Conservation (phyloP, 2,329 filamentous ascomycete species). For the Hymenoscyphus albidus region DNA sequence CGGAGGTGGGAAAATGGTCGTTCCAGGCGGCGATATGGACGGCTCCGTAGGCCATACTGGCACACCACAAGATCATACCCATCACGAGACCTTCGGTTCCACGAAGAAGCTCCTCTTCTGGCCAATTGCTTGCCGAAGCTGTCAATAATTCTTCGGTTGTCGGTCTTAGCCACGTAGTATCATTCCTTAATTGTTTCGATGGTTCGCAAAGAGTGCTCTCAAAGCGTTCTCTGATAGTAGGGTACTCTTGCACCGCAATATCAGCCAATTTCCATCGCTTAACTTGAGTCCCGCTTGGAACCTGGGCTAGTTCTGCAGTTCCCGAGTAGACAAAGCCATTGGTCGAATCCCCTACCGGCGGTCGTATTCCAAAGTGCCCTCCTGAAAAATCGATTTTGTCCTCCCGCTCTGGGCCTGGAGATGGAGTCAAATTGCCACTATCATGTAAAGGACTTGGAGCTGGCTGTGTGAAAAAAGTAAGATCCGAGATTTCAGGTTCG, state of each 20-base stretch:
- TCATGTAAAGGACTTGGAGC: not conserved
- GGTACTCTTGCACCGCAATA: not conserved
- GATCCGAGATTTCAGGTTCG: not conserved
- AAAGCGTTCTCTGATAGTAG: not conserved
- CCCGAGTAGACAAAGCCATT: not conserved
- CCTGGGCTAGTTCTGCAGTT: not conserved
- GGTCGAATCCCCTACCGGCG: not conserved
- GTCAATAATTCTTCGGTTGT: constrained; percentile 10
- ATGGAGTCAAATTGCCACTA: not conserved
- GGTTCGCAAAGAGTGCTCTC: not conserved
- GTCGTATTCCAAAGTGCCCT: not conserved
- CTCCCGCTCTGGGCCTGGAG: not conserved
- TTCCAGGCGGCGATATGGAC: constrained; percentile 19
- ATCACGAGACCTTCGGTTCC: constrained; percentile 16
- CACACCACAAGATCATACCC: constrained; percentile 9
- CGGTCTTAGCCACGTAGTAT: not conserved
- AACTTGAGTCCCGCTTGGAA: not conserved
- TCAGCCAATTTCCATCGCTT: not conserved
- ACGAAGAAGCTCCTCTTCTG: constrained; percentile 12
- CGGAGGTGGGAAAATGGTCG: constrained; percentile 14
- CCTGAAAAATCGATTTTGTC: not conserved
- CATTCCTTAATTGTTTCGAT: not conserved
- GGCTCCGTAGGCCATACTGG: constrained; percentile 15
- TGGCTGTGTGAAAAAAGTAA: not conserved
- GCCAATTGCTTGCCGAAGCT: constrained; percentile 13